phyloP scores from a whole-genome alignment of 2,329 filamentous ascomycete species.

The Clarireedia homoeocarpa region DNA sequence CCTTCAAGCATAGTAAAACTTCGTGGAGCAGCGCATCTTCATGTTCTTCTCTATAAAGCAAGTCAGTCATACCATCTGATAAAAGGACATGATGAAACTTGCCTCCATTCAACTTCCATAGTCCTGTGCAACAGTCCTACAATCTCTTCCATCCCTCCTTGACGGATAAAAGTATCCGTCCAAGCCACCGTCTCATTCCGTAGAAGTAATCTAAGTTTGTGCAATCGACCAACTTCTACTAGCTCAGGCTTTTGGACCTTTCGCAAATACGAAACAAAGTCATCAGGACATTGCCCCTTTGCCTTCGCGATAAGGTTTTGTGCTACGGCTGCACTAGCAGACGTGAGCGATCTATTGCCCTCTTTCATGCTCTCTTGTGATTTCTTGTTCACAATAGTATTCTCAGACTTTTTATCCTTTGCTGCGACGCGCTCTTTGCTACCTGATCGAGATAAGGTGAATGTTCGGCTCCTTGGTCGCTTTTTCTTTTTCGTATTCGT shows the following conservation, averaged over 20 bases:
- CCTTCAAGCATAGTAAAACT: conserved; percentile 86
- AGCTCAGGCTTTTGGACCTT: conserved; percentile 74
- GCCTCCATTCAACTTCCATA: conserved; percentile 95
- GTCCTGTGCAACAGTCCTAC: conserved; percentile 82
- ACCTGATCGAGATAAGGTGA: conserved; percentile 42
- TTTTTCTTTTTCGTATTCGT: conserved; percentile 40
- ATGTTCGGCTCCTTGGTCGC: conserved; percentile 63
- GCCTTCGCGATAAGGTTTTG: conserved; percentile 57
- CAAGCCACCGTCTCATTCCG: conserved; percentile 93
- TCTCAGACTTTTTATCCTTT: conserved; percentile 63
- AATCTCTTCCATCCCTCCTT: conserved; percentile 89
- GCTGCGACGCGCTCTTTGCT: conserved; percentile 55
- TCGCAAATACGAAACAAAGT: conserved; percentile 79
- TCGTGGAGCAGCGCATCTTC: conserved; percentile 92
- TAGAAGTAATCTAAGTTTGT: conserved; percentile 82
- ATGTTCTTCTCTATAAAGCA: conserved; percentile 69
- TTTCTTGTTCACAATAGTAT: conserved; percentile 56
- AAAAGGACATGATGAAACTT: conserved; percentile 29
- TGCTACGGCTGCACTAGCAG: conserved; percentile 46
- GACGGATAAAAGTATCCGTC: conserved; percentile 85
- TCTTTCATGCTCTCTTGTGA: conserved; percentile 62
- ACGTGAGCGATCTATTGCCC: conserved; percentile 48
- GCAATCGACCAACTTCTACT: conserved; percentile 89
- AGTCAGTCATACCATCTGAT: conserved; percentile 30
- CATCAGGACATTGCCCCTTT: conserved; percentile 66